These are phyloP conservation scores for Linum trigynum DNA, from an alignment of 345 rosid species.

Conservation along the genomic window DNA sequence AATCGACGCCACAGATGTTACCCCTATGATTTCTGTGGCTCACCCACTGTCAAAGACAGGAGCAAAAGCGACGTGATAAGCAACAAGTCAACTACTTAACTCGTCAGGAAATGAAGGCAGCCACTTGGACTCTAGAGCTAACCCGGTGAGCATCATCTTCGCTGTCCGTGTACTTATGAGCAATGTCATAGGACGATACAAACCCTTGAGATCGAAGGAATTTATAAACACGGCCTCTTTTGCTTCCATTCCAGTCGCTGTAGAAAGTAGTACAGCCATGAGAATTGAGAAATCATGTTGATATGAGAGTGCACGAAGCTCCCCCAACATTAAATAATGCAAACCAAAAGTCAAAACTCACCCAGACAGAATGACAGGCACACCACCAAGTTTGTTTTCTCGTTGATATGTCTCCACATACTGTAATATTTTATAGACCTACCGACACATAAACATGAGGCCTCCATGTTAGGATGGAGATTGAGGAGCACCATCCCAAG, in stretches of 20 bases:
- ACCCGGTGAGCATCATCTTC: conserved; percentile 28
- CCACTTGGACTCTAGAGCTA: neutral
- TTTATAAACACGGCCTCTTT: conserved; percentile 23
- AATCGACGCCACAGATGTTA: conserved; percentile 4
- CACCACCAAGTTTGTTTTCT: conserved; percentile 49
- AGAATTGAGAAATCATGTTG: neutral
- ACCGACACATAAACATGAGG: conserved; percentile 8
- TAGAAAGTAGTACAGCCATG: neutral
- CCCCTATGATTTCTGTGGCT: conserved; percentile 3
- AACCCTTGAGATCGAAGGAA: conserved; percentile 27
- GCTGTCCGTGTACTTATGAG: conserved; percentile 17
- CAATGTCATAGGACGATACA: conserved; percentile 25
- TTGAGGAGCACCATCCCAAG: neutral
- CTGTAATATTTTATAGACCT: conserved; percentile 85
- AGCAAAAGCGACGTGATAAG: neutral
- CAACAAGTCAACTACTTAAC: too few relatives aligned
- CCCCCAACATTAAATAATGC: neutral
- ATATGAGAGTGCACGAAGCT: neutral
- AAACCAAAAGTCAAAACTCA: conserved; percentile 10
- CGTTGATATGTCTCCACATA: conserved; percentile 60
- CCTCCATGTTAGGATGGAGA: neutral
- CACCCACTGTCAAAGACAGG: neutral
- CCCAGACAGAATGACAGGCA: conserved; percentile 87
- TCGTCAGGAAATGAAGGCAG: neutral
- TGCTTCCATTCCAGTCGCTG: conserved; percentile 31